phyloP scores from a whole-genome alignment of 192 early-diverging fungal species.

The Gaertneriomyces semiglobifer region DNA sequence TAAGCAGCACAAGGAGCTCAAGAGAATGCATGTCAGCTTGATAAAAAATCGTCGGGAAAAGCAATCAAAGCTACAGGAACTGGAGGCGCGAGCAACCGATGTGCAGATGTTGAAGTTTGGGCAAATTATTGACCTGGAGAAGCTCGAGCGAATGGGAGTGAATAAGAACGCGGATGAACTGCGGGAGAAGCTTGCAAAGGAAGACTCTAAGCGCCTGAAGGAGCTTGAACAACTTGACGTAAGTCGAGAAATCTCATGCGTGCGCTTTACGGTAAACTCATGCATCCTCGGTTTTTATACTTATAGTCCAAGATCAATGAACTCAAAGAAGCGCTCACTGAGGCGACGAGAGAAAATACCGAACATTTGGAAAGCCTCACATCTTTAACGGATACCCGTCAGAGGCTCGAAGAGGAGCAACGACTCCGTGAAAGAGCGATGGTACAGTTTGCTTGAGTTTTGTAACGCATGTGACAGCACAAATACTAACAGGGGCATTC shows the following conservation, averaged over 20 bases:
- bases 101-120: conserved; percentile 70
- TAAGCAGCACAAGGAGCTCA: conserved; percentile 59
- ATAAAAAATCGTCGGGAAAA: conserved; percentile 59
- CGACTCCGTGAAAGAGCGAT: no score
- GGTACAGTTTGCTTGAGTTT: no score
- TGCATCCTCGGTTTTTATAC: neutral
- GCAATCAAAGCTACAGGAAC: conserved; percentile 47
- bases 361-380: conserved; percentile 44
- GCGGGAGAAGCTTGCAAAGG: conserved; percentile 53
- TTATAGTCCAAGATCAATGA: conserved; percentile 36
- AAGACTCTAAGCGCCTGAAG: conserved; percentile 47
- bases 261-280: neutral
- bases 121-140: conserved; percentile 59
- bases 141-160: conserved; percentile 58
- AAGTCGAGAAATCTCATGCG: neutral
- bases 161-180: conserved; percentile 62
- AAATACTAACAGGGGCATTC: neutral
- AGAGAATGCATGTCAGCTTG: conserved; percentile 55
- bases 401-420: conserved; percentile 44
- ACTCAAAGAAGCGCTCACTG: conserved; percentile 43
- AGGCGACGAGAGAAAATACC: conserved; percentile 53
- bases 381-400: conserved; percentile 42
- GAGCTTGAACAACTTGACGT: conserved; percentile 50
- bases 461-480: neutral
- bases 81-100: conserved; percentile 47